Base-by-base conservation (phyloP, 495 filamentous ascomycete genomes). In the Viridothelium virens region DNA sequence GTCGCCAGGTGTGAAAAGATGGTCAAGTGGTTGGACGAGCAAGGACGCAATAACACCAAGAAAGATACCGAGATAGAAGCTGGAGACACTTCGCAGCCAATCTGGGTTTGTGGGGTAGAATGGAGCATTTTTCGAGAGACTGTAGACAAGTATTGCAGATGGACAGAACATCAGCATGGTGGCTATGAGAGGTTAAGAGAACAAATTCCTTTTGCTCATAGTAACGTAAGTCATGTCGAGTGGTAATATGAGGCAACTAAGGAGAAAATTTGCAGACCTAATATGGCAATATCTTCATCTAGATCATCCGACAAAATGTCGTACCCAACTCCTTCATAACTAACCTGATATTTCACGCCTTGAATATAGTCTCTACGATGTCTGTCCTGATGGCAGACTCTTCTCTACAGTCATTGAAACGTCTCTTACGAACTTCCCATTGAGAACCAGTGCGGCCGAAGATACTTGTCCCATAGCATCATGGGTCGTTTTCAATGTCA, bases 171-270 rank as follows among this genome's bases (percentile, higher is more conserved):
- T n/a, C 83, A 85, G 66, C 92, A 90, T 73, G 89, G 87, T 34
- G 86, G 86, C 6, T 68, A 79, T 1, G 77, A 82, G 18, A 85
- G 83, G 61, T 79, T 97, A 63, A 86, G 87, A 68, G 82, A 87
- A 31, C 81, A 84, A 68, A 82, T 99, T 9, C n/a, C n/a, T n/a
- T n/a, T n/a, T 81, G 90, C 91, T 36, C 94, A 99, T 76, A 97
- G 96, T 74, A 95, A 99, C 84, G 92, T 95, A 77, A 77, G 89
- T 80, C 48, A 38, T 11, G 34, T 39, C 38, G 11, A 37, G 0
- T 4, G 59, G 7, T 41, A 11, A 31, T 62, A 14, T 14, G 39
- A 33, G 34, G 0, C 64, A 62, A 38, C 64, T 66, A 33, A 61
- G 61, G 38, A 66, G 67, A 63, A 70, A 41, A 9, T 63, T 10